Base-by-base conservation (phyloP, 495 filamentous ascomycete species). In the Penicillium ucsense region DNA sequence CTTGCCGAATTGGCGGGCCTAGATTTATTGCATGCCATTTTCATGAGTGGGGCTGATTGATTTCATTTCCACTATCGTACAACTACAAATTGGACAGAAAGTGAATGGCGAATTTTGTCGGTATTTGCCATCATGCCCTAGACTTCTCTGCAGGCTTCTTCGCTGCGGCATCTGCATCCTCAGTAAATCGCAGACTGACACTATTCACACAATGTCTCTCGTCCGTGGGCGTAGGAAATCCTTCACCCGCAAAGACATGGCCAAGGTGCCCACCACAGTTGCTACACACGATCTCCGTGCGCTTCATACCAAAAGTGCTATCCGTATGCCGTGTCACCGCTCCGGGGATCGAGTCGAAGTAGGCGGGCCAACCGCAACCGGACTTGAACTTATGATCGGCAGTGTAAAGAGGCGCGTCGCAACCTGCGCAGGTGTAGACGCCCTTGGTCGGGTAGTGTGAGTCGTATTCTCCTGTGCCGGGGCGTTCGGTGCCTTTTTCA, bases 171-270 rank as follows among this genome's bases (percentile, higher is more conserved):
- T 9, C 34, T n/a, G 30, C 72, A 53, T 82, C 84, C 38, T 82
- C 77, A 27, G 63, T 71, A 63, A 98, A 98, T 46, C 77, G 90
- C 70, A 98, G 72, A 64, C 87, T 94, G 20, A 97, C 67, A 53
- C 88, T 92, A 62, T 98, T 98, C 42, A 98, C 92, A 64, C 92
- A 98, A 70, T 98, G 92, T 43, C 92, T 72, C 80, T 97, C 90
- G 65, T 98, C 86, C 40, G 90, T 96, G 38, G 92, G 89, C 11
- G 88, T 96, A 7, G 74, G 62, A 65, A 82, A 94, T 35, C 89
- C 88, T 66, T 98, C 92, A 6, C 92, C 92, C 74, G 95, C 94
- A 60, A 98, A 98, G 34, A 97, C 89, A 74, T 98, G 92, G 28
- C 92, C 92, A 44, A 98, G 65, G 73, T 98, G 92, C 3, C 92